Conservation (phyloP, 495 filamentous ascomycete genomes). For the Daldinia decipiens region DNA sequence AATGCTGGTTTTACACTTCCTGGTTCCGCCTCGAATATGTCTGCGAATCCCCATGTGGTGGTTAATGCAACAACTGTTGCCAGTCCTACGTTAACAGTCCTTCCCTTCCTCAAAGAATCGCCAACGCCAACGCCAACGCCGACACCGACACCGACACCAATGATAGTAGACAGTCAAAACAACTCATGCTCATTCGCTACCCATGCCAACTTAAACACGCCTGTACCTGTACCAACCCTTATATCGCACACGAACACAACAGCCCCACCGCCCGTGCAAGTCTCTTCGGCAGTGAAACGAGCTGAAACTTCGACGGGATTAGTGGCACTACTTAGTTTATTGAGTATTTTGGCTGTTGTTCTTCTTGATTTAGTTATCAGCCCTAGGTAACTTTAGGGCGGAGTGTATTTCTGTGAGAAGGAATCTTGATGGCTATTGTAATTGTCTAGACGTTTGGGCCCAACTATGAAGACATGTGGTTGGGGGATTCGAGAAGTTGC, state of each 20-base stretch:
- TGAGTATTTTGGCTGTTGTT: constrained; percentile 18
- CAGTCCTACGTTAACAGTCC: constrained; percentile 32
- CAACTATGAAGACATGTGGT: constrained; percentile 2
- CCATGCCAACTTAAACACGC: constrained; percentile 19
- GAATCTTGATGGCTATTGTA: constrained; percentile 7
- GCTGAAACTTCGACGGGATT: background rate
- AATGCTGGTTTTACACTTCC: constrained; percentile 52
- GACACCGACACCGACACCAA: constrained; percentile 10
- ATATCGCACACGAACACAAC: constrained; percentile 24
- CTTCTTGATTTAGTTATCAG: constrained; percentile 16
- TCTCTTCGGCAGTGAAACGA: constrained; percentile 33
- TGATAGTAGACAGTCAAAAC: constrained; percentile 2
- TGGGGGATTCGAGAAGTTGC: background rate
- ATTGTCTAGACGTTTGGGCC: background rate
- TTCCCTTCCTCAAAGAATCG: constrained; percentile 34
- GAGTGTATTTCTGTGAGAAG: background rate
- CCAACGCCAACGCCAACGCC: background rate
- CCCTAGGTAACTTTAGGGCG: background rate
- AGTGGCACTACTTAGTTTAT: constrained; percentile 18
- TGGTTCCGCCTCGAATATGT: constrained; percentile 13
- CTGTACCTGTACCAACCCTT: constrained; percentile 15
- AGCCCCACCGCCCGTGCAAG: constrained; percentile 24
- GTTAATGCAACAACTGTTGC: constrained; percentile 8
- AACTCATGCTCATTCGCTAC: constrained; percentile 17
- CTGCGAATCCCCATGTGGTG: background rate